Evolutionary conservation across 2,329 filamentous ascomycete species (phyloP), one percentile per base, ranked within the genome.

Genomic region (Diaporthe batatas): DNA sequence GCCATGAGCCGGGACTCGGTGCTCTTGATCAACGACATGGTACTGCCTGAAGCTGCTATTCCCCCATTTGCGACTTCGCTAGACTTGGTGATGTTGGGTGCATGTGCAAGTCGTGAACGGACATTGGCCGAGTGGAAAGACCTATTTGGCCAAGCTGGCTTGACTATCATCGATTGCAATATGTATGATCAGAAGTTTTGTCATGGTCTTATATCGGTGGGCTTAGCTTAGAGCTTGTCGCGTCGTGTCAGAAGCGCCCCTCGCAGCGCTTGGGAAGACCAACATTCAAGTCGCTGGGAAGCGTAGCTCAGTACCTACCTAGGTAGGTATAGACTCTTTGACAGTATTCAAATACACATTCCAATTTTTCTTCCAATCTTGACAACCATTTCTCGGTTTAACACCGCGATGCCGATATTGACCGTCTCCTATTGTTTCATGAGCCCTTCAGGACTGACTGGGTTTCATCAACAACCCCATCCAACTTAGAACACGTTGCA

Each of bases 301-400:
- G 44, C 16, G 44, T 47, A n/a, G 7, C 16, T 21, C 18, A 21
- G 44, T n/a, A n/a, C n/a, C n/a, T n/a, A n/a, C n/a, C n/a, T n/a
- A n/a, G n/a, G n/a, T n/a, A n/a, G n/a, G n/a, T 47, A 21, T 21
- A 47, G 0, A 11, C 18, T 47, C 44, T 47, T 47, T 8, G 47
- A 51, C 18, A 23, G 0, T 23, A 11, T 51, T 23, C 47, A 51
- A 23, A n/a, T 18, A 4, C 1, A 23, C 12, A 21, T 51, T 23
- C 4, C 12, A 0, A 11, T 18, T 51, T 12, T 10, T 11, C 11
- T 29, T 29, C 29, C 29, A 23, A 0, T 6, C n/a, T 51, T 2
- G 0, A 23, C 10, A 0, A 51, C 10, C 21, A 51, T 0, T 51
- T 11, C n/a, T 49, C 7, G 0, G 0, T 51, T 14, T 3, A 21